These are phyloP conservation scores for Lichenothelia convexa DNA, from an alignment of 495 filamentous ascomycete genomes.

Conservation along the genomic window DNA sequence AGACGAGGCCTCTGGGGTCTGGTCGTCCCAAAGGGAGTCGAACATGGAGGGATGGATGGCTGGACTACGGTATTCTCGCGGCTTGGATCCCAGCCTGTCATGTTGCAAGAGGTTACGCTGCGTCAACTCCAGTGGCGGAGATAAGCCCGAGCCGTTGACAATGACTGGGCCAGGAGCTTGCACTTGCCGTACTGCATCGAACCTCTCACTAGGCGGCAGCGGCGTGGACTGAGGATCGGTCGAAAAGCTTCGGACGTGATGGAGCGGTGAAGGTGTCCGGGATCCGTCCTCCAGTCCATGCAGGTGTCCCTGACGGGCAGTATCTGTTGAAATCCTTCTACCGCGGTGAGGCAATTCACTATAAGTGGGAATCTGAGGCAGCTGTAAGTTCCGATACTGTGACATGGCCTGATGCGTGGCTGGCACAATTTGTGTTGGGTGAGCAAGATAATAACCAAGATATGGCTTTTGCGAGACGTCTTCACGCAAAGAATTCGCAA, in stretches of 20 bases:
- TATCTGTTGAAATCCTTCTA: slow-evolving; percentile 28
- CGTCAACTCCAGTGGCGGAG: not conserved
- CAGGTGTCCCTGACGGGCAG: no score
- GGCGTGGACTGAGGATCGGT: slow-evolving; percentile 8
- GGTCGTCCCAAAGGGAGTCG: no score
- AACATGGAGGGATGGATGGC: no score
- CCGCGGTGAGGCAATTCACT: slow-evolving; percentile 30
- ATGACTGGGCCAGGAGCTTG: slow-evolving; percentile 23
- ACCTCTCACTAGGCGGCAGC: slow-evolving; percentile 1
- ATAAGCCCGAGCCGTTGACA: slow-evolving; percentile 28
- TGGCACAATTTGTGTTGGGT: slow-evolving; percentile 36
- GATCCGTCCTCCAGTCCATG: slow-evolving; percentile 14
- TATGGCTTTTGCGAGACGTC: slow-evolving; percentile 35
- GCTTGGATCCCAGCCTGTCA: not conserved
- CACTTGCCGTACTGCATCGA: no score
- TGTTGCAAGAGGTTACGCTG: not conserved
- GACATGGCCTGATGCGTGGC: slow-evolving; percentile 28
- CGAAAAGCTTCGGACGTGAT: slow-evolving; percentile 17
- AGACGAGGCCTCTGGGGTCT: no score
- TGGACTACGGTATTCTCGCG: no score
- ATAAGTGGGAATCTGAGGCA: slow-evolving; percentile 28
- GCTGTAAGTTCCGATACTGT: no score
- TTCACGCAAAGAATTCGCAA: no score
- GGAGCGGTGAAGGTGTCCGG: slow-evolving; percentile 22
- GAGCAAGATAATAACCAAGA: slow-evolving; percentile 41